Conservation (phyloP, 257 asterid genomes). For the Ajuga chamaepitys region DNA sequence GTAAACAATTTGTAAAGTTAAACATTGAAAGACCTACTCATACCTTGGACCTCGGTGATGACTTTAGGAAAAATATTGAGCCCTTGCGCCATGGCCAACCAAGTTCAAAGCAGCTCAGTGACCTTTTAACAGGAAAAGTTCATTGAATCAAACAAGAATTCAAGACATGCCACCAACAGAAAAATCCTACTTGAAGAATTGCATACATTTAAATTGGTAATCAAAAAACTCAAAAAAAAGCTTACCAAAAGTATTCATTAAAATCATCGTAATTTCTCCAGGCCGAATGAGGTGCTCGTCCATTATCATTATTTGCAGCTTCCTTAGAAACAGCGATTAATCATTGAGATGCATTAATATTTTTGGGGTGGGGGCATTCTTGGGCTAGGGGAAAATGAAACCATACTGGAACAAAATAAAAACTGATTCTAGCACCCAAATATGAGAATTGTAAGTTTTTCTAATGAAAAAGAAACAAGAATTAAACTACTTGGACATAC, state of each 20-base stretch:
- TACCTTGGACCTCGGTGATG: slow-evolving; percentile 86
- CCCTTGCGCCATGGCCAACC: slow-evolving; percentile 92
- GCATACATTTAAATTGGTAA: neutral
- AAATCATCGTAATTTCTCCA: slow-evolving; percentile 99
- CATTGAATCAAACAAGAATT: slow-evolving; percentile 1
- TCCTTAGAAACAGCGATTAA: slow-evolving; percentile 45
- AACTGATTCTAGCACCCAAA: neutral
- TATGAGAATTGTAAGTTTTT: neutral
- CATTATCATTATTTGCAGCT: slow-evolving; percentile 85
- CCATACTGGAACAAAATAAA: neutral
- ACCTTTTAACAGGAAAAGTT: slow-evolving; percentile 39
- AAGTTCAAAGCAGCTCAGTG: slow-evolving; percentile 84
- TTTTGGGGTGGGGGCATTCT: too few relatives aligned
- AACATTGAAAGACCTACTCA: slow-evolving; percentile 5
- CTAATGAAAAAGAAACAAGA: slow-evolving; percentile 1
- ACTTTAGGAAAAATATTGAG: slow-evolving; percentile 65
- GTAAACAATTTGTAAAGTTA: neutral
- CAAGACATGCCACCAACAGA: slow-evolving; percentile 1
- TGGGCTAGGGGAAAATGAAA: neutral
- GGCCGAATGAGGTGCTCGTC: slow-evolving; percentile 95
- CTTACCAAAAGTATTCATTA: slow-evolving; percentile 94
- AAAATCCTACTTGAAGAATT: neutral
- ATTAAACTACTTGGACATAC: slow-evolving; percentile 38
- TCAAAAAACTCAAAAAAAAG: neutral
- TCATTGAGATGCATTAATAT: neutral